Conservation (phyloP, 163 green algal genomes). For the Scenedesmus sp. region DNA sequence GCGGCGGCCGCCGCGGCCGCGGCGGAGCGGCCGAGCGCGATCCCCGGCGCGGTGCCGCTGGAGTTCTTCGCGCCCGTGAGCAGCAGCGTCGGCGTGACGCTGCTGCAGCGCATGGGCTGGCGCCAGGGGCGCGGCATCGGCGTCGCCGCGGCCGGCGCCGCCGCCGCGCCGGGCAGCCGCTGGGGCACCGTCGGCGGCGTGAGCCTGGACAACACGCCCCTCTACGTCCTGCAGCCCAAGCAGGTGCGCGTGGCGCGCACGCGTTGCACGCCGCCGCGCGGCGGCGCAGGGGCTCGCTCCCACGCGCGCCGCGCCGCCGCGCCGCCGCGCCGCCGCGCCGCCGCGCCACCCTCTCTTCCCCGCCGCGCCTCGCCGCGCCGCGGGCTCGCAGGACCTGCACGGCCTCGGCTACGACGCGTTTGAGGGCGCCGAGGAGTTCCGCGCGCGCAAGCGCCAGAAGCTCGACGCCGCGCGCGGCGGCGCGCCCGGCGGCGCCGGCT, state of each 20-base stretch:
- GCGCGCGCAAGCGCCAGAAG: conserved; percentile 55
- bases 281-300: too few species aligned
- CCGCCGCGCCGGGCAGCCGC: conserved; percentile 44
- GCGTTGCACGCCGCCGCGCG: neutral
- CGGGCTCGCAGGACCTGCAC: conserved; percentile 72
- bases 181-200: conserved; percentile 75
- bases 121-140: conserved; percentile 84
- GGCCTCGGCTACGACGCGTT: conserved; percentile 91
- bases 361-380: too few species aligned
- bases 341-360: too few species aligned
- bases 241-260: too few species aligned
- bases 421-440: conserved; percentile 83
- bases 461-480: conserved; percentile 7
- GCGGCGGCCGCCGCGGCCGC: conserved; percentile 56
- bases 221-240: conserved; percentile 83
- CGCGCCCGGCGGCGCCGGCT: conserved; percentile 16
- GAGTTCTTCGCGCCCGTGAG: conserved; percentile 84
- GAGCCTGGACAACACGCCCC: conserved; percentile 74
- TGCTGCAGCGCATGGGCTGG: conserved; percentile 96
- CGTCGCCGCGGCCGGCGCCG: conserved; percentile 8
- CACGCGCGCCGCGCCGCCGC: too few species aligned
- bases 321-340: too few species aligned
- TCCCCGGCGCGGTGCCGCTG: conserved; percentile 68
- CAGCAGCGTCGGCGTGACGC: conserved; percentile 79
- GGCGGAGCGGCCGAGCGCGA: conserved; percentile 50